A percentile compares a stretch with the other conserved stretches of the same genome.
phyloP scores from a whole-genome alignment of 352 stramenopile genomes.

The Phytophthora brassicae region DNA sequence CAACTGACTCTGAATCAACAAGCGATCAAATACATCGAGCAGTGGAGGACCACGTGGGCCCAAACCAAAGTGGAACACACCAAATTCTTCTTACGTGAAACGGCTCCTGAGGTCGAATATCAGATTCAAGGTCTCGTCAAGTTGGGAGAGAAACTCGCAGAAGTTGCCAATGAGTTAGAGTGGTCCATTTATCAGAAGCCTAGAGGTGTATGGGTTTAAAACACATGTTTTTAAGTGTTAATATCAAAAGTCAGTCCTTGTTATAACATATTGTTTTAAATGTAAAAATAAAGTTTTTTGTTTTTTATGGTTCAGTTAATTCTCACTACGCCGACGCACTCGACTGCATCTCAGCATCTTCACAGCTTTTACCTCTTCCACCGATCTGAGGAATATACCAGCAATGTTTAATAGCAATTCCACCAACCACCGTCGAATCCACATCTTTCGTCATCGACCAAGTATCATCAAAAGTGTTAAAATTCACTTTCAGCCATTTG shows the following conservation, averaged over 20 bases:
- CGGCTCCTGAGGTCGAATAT: constrained; percentile 2
- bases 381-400: constrained; percentile 59
- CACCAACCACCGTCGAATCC: constrained; percentile 44
- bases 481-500: constrained; percentile 62
- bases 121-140: not conserved
- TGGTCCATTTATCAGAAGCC: constrained; percentile 11
- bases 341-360: constrained; percentile 34
- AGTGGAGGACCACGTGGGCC: constrained; percentile 18
- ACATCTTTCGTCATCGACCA: constrained; percentile 63
- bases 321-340: constrained; percentile 8
- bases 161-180: constrained; percentile 6
- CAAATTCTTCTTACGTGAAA: constrained; percentile 16
- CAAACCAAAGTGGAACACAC: constrained; percentile 11
- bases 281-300: not conserved
- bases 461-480: constrained; percentile 65
- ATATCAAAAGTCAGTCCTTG: not conserved
- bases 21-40: constrained; percentile 5
- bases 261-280: too few species aligned
- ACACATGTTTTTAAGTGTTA: too few species aligned
- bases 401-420: constrained; percentile 68
- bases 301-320: not conserved
- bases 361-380: constrained; percentile 39
- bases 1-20: constrained; percentile 16
- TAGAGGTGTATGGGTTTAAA: constrained; percentile 11
- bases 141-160: constrained; percentile 2